Conservation (phyloP, 495 filamentous ascomycete genomes). For the Entonaema liquescens region DNA sequence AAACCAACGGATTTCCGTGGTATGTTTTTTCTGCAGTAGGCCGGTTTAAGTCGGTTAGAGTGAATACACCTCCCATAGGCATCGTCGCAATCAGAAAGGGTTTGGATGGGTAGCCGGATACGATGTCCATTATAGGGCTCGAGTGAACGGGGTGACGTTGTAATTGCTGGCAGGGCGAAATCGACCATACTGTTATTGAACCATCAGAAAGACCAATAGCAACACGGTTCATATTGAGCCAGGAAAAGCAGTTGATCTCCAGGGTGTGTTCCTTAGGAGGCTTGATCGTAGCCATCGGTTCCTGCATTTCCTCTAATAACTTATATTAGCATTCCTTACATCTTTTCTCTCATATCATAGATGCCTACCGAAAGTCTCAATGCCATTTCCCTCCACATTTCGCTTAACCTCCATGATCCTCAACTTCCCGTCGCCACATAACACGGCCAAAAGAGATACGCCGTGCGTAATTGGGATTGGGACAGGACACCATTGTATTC, state of each 20-base stretch:
- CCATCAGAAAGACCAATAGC: conserved; percentile 58
- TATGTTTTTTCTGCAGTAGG: conserved; percentile 58
- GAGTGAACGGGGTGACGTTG: conserved; percentile 54
- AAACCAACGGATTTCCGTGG: conserved; percentile 54
- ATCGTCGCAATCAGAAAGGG: conserved; percentile 56
- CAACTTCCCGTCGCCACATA: conserved; percentile 55
- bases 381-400: conserved; percentile 19
- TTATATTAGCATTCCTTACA: conserved; percentile 26
- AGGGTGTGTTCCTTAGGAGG: conserved; percentile 53
- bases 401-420: conserved; percentile 50
- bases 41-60: conserved; percentile 55
- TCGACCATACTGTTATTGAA: conserved; percentile 58
- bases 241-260: conserved; percentile 57
- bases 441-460: conserved; percentile 49
- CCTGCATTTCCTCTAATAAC: conserved; percentile 50
- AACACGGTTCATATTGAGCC: conserved; percentile 59
- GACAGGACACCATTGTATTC: conserved; percentile 58
- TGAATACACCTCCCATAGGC: conserved; percentile 56
- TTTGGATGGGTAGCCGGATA: conserved; percentile 56
- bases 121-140: conserved; percentile 57
- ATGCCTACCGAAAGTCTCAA: conserved; percentile 48
- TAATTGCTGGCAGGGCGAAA: conserved; percentile 51
- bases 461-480: conserved; percentile 38
- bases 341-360: background rate
- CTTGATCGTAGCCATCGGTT: conserved; percentile 52